Evolutionary conservation across 495 filamentous ascomycete species (phyloP).

Genomic region (Acidomyces sp.): DNA sequence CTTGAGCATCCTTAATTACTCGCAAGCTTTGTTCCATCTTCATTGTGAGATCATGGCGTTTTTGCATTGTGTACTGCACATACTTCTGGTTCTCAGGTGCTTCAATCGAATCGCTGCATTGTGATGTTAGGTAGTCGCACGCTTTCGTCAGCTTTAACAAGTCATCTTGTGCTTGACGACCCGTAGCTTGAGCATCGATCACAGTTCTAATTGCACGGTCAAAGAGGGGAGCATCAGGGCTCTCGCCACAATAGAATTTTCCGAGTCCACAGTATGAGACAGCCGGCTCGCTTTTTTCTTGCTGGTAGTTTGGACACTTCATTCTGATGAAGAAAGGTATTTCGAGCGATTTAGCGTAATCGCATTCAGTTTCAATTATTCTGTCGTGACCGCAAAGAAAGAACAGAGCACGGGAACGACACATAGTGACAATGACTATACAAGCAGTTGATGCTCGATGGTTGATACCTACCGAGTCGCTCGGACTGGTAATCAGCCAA

Average conservation of each 20-base stretch:
- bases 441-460: background rate
- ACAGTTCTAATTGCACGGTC: background rate
- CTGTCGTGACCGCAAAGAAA: no score
- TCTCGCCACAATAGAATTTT: slow-evolving; percentile 10
- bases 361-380: no score
- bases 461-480: no score
- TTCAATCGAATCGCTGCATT: background rate
- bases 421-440: background rate
- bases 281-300: background rate
- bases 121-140: background rate
- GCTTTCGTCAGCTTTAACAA: background rate
- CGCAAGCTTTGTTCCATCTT: background rate
- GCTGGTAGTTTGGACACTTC: slow-evolving; percentile 5
- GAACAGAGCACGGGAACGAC: no score
- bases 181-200: background rate
- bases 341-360: background rate
- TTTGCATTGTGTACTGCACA: background rate
- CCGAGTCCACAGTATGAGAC: slow-evolving; percentile 1
- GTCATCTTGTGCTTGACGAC: background rate
- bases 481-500: no score
- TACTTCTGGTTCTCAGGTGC: no score
- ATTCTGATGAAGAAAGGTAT: background rate
- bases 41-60: background rate
- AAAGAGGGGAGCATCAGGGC: slow-evolving; percentile 4
- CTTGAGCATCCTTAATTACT: no score